Evolutionary conservation across 768 basidiomycete genomes (phyloP).

Genomic region (Mycena belliarum): DNA sequence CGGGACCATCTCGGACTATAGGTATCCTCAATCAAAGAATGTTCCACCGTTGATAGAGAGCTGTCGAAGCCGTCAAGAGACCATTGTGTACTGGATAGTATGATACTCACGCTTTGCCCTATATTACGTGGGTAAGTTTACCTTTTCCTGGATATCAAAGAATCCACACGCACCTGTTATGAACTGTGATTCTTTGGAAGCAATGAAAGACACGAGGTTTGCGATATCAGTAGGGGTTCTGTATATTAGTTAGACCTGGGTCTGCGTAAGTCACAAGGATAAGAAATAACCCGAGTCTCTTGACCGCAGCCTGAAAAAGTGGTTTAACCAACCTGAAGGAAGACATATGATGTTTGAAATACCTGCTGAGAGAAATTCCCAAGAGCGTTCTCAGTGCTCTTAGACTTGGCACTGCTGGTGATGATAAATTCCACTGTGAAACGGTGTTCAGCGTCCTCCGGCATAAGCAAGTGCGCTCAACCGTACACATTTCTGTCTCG

Average conservation of each 20-base stretch:
- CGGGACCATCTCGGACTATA: too few species aligned
- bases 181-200: conserved; percentile 27
- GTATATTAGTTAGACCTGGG: too few species aligned
- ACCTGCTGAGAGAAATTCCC: too few species aligned
- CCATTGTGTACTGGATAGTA: too few species aligned
- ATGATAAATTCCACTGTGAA: background rate
- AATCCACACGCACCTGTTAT: conserved; percentile 25
- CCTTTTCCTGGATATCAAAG: background rate
- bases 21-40: conserved; percentile 14
- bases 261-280: too few species aligned
- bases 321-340: too few species aligned
- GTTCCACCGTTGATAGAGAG: conserved; percentile 13
- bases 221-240: conserved; percentile 25
- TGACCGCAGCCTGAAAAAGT: too few species aligned
- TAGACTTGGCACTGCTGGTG: background rate
- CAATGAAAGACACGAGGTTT: conserved; percentile 31
- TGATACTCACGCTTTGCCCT: conserved; percentile 13
- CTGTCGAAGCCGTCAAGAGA: background rate
- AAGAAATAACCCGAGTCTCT: too few species aligned
- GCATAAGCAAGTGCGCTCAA: background rate
- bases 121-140: background rate
- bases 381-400: too few species aligned
- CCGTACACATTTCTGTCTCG: background rate
- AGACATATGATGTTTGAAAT: too few species aligned
- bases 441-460: background rate